phyloP scores from a whole-genome alignment of 495 filamentous ascomycete species.

The Penicillium chermesinum region DNA sequence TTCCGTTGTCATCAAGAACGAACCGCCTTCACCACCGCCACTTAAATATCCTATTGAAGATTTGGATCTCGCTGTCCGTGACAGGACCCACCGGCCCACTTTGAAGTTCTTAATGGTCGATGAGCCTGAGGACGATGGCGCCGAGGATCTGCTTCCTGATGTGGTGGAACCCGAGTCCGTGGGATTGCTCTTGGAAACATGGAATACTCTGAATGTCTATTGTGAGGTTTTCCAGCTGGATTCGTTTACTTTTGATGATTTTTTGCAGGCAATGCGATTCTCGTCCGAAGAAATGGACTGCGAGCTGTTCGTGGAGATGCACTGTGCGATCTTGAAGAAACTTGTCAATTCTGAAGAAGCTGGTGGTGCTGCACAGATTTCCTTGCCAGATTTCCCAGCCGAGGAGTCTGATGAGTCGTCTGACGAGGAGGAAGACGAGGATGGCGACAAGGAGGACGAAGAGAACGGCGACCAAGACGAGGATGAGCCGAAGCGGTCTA shows the following conservation, averaged over 20 bases:
- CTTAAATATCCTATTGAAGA: constrained; percentile 96
- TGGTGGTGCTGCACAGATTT: constrained; percentile 71
- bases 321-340: constrained; percentile 85
- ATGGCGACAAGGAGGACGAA: constrained; percentile 35
- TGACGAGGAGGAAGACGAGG: constrained; percentile 54
- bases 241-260: constrained; percentile 97
- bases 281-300: constrained; percentile 73
- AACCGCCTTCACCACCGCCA: constrained; percentile 65
- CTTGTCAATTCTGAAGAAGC: constrained; percentile 69
- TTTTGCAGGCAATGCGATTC: constrained; percentile 79
- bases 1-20: constrained; percentile 32
- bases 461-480: constrained; percentile 27
- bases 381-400: constrained; percentile 68
- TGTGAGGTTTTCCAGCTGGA: constrained; percentile 89
- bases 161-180: constrained; percentile 75
- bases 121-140: constrained; percentile 35
- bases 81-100: constrained; percentile 59
- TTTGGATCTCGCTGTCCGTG: constrained; percentile 63
- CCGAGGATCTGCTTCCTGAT: constrained; percentile 41
- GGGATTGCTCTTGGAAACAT: constrained; percentile 76
- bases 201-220: constrained; percentile 95
- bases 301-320: constrained; percentile 82
- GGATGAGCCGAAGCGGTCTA: constrained; percentile 49
- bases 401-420: constrained; percentile 59
- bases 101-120: constrained; percentile 72